Conservation (phyloP, 164 flowering plant genomes). For the Pachysandra terminalis region DNA sequence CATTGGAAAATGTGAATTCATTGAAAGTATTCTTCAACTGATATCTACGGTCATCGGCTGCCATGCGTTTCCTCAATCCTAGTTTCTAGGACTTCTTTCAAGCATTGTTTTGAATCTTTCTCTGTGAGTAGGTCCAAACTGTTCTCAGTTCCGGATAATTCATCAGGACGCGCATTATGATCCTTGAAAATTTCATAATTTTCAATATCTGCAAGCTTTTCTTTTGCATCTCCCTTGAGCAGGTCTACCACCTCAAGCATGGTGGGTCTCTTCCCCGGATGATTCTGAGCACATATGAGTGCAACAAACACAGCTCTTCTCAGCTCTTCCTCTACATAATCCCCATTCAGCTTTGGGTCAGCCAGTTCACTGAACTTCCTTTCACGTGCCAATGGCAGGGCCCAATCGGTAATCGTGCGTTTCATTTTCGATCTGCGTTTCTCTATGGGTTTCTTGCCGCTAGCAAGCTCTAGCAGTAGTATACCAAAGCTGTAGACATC, state of each 20-base stretch:
- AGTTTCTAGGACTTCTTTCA: constrained; percentile 20
- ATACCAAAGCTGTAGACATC: constrained; percentile 87
- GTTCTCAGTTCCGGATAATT: constrained; percentile 35
- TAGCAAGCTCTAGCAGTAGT: constrained; percentile 67
- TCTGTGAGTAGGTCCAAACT: constrained; percentile 46
- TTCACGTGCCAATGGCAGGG: constrained; percentile 62
- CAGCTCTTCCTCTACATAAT: constrained; percentile 60
- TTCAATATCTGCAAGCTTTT: constrained; percentile 52
- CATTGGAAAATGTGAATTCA: no score
- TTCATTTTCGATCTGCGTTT: constrained; percentile 37
- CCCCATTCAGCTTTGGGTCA: constrained; percentile 62
- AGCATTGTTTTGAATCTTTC: constrained; percentile 29
- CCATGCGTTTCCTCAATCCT: constrained; percentile 11
- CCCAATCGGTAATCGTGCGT: constrained; percentile 69
- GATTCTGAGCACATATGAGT: constrained; percentile 53
- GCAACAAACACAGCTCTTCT: constrained; percentile 62
- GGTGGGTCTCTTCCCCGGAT: constrained; percentile 77
- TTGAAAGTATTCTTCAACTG: no score
- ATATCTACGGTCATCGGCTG: constrained; percentile 2
- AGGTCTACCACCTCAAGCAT: constrained; percentile 78
- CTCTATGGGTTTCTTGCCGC: constrained; percentile 72
- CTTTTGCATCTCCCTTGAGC: constrained; percentile 68
- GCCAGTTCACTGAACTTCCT: constrained; percentile 59
- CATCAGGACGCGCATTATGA: constrained; percentile 26
- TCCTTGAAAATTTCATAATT: constrained; percentile 45